Conservation (phyloP, 2,329 filamentous ascomycete genomes). For the Colletotrichum cordylinicola region DNA sequence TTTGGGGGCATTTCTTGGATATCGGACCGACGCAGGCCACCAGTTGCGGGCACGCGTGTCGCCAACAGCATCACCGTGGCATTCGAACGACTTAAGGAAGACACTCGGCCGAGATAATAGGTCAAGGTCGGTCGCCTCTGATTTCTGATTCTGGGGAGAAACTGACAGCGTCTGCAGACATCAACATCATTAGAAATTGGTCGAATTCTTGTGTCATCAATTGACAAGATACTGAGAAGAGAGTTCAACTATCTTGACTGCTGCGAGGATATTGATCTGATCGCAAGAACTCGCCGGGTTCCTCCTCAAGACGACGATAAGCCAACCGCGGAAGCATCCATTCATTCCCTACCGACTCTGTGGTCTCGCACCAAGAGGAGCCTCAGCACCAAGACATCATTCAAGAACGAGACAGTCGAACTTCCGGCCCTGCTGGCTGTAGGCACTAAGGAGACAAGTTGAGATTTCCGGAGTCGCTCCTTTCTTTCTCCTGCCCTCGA, state of each 20-base stretch:
- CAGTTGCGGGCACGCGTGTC: neutral
- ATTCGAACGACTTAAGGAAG: neutral
- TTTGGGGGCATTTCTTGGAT: neutral
- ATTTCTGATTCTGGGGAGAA: neutral
- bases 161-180: neutral
- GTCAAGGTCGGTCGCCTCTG: neutral
- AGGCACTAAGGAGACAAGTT: neutral
- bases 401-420: neutral
- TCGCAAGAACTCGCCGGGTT: neutral
- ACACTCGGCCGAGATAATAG: neutral
- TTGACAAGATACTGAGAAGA: neutral
- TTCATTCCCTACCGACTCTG: neutral
- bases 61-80: neutral
- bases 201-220: neutral
- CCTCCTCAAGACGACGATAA: neutral
- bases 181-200: neutral
- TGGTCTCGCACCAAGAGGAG: neutral
- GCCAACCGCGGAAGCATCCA: neutral
- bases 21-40: neutral
- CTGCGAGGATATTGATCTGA: neutral
- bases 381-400: neutral
- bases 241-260: neutral
- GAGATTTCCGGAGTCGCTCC: neutral
- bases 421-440: neutral
- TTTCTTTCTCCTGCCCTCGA: neutral